A percentile compares a stretch with the other conserved stretches of the same genome.
Conservation (phyloP, 2,329 filamentous ascomycete species). For the Hymenoscyphus salicellus region DNA sequence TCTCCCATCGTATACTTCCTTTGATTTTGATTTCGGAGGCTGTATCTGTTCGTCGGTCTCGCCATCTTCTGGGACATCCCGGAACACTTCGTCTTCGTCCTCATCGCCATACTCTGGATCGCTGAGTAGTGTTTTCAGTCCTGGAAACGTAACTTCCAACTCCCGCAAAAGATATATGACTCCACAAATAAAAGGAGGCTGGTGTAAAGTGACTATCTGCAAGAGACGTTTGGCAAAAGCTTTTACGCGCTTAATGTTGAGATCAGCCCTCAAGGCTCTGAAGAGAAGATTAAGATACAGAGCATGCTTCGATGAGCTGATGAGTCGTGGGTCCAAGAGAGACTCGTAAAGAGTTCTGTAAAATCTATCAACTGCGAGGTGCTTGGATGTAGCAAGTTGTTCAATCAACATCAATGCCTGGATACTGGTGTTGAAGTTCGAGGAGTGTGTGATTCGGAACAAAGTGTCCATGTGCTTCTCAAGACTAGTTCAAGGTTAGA, state of each 20-base stretch:
- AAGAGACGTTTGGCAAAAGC: slow-evolving; percentile 93
- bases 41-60: slow-evolving; percentile 32
- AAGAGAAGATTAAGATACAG: slow-evolving; percentile 92
- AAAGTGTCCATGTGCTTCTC: slow-evolving; percentile 89
- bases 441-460: slow-evolving; percentile 93
- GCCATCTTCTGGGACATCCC: slow-evolving; percentile 60
- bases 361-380: slow-evolving; percentile 82
- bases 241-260: slow-evolving; percentile 88
- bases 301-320: slow-evolving; percentile 89
- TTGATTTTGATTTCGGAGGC: slow-evolving; percentile 12
- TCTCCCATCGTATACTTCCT: slow-evolving; percentile 70
- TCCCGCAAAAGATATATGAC: slow-evolving; percentile 87
- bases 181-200: slow-evolving; percentile 88
- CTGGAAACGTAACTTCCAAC: slow-evolving; percentile 74
- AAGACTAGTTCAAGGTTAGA: slow-evolving; percentile 50
- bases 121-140: slow-evolving; percentile 72
- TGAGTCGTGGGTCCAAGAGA: slow-evolving; percentile 80
- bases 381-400: slow-evolving; percentile 78
- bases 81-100: slow-evolving; percentile 54
- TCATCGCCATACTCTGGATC: slow-evolving; percentile 76
- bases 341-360: slow-evolving; percentile 96
- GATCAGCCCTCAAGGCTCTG: slow-evolving; percentile 80
- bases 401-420: slow-evolving; percentile 94
- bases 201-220: slow-evolving; percentile 82
- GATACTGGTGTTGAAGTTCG: slow-evolving; percentile 98